Conservation (phyloP, 306 rosid species). For the Malus sylvestris region DNA sequence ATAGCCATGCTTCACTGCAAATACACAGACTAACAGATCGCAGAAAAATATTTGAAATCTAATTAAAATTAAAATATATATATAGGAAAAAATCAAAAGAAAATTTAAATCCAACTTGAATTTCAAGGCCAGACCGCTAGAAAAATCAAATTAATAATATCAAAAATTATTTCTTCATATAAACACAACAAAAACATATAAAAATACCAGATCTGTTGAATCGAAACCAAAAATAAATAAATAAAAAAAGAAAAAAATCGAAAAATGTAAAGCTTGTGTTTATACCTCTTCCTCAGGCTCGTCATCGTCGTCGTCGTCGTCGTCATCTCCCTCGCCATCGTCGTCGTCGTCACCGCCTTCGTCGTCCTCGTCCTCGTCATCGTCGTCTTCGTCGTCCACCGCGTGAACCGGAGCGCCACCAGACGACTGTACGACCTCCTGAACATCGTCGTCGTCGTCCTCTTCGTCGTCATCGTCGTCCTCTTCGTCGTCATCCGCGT, state of each 20-base stretch:
- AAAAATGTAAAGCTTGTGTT: not conserved
- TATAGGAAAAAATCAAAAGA: not conserved
- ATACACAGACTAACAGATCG: conserved; percentile 1
- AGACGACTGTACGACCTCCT: conserved; percentile 38
- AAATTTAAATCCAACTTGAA: not conserved
- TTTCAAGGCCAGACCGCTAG: not conserved
- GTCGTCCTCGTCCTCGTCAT: conserved; percentile 33
- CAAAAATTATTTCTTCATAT: not conserved
- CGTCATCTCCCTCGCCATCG: conserved; percentile 32
- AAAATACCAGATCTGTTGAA: conserved; percentile 3
- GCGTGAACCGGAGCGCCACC: conserved; percentile 37
- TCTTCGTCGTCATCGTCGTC: conserved; percentile 37
- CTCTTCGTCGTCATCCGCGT: conserved; percentile 29
- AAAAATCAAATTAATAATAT: not conserved
- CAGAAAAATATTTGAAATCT: not conserved
- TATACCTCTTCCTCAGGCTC: conserved; percentile 39
- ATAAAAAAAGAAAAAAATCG: not conserved
- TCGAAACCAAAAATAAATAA: not conserved
- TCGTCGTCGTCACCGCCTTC: conserved; percentile 23
- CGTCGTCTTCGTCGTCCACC: conserved; percentile 36
- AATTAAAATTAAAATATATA: not conserved
- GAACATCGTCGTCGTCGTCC: conserved; percentile 26
- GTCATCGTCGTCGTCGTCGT: conserved; percentile 43
- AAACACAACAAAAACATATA: not conserved
- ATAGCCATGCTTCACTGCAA: not conserved